Base-by-base conservation (phyloP, 2,329 filamentous ascomycete species). In the Dothiorella sarmentorum region DNA sequence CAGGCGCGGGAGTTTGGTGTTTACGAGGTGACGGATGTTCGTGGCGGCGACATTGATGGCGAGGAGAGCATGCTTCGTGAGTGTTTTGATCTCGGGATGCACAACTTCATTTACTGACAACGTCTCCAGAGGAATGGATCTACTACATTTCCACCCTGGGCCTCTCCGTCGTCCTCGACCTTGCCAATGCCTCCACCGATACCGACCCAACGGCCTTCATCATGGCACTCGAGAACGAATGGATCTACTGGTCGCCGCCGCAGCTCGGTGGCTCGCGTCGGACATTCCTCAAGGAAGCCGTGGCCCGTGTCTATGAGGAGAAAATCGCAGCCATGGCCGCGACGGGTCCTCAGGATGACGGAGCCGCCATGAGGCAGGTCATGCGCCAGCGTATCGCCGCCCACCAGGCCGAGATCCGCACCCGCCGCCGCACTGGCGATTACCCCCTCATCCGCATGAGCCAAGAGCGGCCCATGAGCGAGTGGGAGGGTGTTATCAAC, bases 231-330 rank as follows among this genome's bases (percentile, higher is more conserved):
- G 67, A 77, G 24, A 76, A 81, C 13, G 82, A 82, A n/a, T 80
- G 83, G 72, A 81, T 80, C 2, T 74, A 75, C 49, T 87, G 84
- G 84, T 75, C 76, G 10, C 73, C 76, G 7, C 79, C 80, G 0
- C 62, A 67, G 13, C 67, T 68, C 35, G 76, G 74, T 45, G 72
- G 75, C 42, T 81, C 76, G 55, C 80, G 82, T 17, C 74, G 76
- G 11, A 79, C 76, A 3, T 87, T 87, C 69, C 74, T 87, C 59
- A 82, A 82, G 60, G 82, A 85, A 66, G 82, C 84, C 1, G 77
- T 85, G 29, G 78, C 81, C 1, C 80, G 82, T 20, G 76, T 84
- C 18, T 87, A 86, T 68, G 81, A 84, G 66, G 79, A 81, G 61
- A 76, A 75, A 62, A 73, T 78, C 43, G 71, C 70, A 17, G 63